Percentiles rank a stretch among this genome's conserved stretches.
Evolutionary conservation across 768 basidiomycete species (phyloP).

Genomic region (Trametes cubensis): DNA sequence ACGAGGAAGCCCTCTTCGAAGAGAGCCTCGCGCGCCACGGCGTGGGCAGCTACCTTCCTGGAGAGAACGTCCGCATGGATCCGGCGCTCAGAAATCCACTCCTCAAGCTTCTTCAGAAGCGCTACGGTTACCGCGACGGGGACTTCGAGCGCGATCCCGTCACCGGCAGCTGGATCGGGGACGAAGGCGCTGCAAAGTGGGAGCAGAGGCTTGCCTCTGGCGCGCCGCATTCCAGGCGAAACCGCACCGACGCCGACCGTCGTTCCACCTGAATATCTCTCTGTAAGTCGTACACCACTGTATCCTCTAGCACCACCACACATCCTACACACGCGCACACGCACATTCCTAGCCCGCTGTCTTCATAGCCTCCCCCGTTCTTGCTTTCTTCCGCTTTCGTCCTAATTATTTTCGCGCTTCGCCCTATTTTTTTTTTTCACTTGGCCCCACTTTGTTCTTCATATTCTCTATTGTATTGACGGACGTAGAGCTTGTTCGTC

Average conservation of each 20-base stretch:
- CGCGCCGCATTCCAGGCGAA: conserved; percentile 11
- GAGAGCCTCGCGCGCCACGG: conserved; percentile 78
- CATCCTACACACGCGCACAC: not conserved
- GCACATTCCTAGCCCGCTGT: not conserved
- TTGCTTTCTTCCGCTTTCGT: conserved; percentile 10
- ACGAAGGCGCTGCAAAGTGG: conserved; percentile 66
- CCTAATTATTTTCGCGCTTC: conserved; percentile 17
- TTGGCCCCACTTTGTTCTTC: not conserved
- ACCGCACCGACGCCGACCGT: conserved; percentile 18
- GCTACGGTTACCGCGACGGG: conserved; percentile 81
- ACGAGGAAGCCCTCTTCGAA: conserved; percentile 84
- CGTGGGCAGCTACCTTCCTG: conserved; percentile 82
- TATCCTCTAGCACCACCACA: not conserved
- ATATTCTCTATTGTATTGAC: conserved; percentile 14
- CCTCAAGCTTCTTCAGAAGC: conserved; percentile 65
- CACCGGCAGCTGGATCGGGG: conserved; percentile 68
- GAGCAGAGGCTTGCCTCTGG: conserved; percentile 50
- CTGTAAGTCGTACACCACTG: conserved; percentile 15
- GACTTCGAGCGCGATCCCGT: conserved; percentile 77
- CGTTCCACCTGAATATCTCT: conserved; percentile 16
- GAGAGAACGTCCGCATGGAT: conserved; percentile 87
- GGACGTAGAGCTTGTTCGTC: conserved; percentile 10
- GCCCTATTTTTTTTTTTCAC: conserved; percentile 6
- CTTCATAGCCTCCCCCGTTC: conserved; percentile 6
- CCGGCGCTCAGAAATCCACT: conserved; percentile 83